Evolutionary conservation across 2,329 filamentous ascomycete species (phyloP).

Genomic region (Curvularia sp.): DNA sequence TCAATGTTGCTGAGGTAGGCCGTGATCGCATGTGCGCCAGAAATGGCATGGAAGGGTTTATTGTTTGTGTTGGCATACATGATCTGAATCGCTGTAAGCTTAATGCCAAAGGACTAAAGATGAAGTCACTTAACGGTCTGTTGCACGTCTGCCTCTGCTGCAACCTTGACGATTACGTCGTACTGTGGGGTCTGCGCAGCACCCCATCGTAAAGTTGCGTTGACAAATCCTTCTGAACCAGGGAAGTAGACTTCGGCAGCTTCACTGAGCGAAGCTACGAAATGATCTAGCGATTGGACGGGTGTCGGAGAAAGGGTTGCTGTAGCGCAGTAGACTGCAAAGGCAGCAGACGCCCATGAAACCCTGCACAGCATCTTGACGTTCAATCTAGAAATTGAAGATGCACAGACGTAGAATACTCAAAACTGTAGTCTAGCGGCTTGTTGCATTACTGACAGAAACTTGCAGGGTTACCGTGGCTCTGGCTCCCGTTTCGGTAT

Average conservation of each 20-base stretch:
- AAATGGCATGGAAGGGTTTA: conserved; percentile 48
- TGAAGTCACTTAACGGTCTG: conserved; percentile 20
- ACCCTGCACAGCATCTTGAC: neutral
- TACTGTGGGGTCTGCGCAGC: conserved; percentile 25
- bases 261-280: neutral
- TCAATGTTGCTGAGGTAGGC: conserved; percentile 32
- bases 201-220: conserved; percentile 26
- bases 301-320: neutral
- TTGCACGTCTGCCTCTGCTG: conserved; percentile 30
- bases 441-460: neutral
- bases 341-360: neutral
- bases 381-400: neutral
- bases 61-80: conserved; percentile 28
- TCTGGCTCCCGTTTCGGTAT: neutral
- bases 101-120: too few relatives aligned
- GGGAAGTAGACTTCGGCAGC: conserved; percentile 18
- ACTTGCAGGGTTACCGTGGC: neutral
- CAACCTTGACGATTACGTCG: conserved; percentile 29
- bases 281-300: neutral
- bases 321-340: neutral
- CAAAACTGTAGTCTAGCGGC: neutral
- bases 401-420: neutral
- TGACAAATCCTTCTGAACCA: conserved; percentile 18
- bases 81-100: conserved; percentile 20
- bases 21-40: conserved; percentile 45